A percentile compares a stretch with the other conserved stretches of the same genome.
Evolutionary conservation across 169 alveolate genomes (phyloP).

Genomic region (Cryptosporidium sp.): DNA sequence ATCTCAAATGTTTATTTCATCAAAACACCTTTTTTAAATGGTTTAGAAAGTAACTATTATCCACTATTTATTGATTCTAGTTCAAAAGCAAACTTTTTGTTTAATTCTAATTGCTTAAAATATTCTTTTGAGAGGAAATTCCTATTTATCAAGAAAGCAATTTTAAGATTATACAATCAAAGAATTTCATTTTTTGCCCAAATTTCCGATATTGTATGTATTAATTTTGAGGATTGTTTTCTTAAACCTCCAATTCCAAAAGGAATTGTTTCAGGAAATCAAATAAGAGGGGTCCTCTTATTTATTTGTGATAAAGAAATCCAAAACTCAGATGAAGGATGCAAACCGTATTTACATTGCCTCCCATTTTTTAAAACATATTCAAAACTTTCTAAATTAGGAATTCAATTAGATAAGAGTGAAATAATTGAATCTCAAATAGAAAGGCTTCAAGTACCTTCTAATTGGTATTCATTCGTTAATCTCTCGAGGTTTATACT

Average conservation of each 20-base stretch:
- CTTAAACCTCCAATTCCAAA: neutral
- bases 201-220: constrained; percentile 24
- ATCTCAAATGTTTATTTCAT: neutral
- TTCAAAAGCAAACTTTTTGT: neutral
- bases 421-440: neutral
- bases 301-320: constrained; percentile 24
- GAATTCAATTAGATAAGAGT: neutral
- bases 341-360: constrained; percentile 24
- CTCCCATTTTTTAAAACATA: constrained; percentile 28
- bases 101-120: neutral
- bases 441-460: neutral
- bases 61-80: constrained; percentile 3
- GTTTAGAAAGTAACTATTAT: neutral
- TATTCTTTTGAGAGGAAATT: constrained; percentile 11
- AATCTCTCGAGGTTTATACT: constrained; percentile 16
- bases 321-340: neutral
- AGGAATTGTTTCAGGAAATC: neutral
- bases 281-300: neutral
- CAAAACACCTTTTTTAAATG: constrained; percentile 9
- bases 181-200: constrained; percentile 10
- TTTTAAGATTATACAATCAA: constrained; percentile 4
- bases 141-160: constrained; percentile 21
- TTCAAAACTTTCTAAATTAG: neutral
- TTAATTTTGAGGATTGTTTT: constrained; percentile 15
- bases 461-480: constrained; percentile 30